These are phyloP conservation scores for Diaporthe capsici DNA, from an alignment of 2,329 filamentous ascomycete species.

Conservation along the genomic window DNA sequence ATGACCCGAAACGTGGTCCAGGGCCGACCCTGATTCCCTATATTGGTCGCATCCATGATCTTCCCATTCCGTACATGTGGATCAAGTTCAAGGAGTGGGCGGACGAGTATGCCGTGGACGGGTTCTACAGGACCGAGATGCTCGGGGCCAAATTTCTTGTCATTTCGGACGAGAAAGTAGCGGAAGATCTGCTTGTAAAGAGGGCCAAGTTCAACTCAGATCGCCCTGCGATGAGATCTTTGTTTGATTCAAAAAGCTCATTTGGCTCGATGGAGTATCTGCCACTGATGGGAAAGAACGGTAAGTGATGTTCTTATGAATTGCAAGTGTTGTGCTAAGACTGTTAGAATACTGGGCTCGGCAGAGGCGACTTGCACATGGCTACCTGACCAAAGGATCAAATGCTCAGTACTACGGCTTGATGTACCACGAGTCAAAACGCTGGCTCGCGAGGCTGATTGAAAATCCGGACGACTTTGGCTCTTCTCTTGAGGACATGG, in stretches of 20 bases:
- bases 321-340: background rate
- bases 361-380: conserved; percentile 1
- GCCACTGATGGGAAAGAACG: conserved; percentile 5
- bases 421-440: conserved; percentile 4
- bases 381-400: background rate
- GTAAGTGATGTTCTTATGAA: background rate
- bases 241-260: background rate
- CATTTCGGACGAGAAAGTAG: conserved; percentile 9
- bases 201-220: conserved; percentile 9
- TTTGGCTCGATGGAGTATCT: conserved; percentile 11
- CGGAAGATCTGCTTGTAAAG: background rate
- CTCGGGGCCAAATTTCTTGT: conserved; percentile 6
- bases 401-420: background rate
- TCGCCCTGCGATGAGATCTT: background rate
- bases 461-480: background rate
- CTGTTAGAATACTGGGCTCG: conserved; percentile 3
- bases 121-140: conserved; percentile 10
- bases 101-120: background rate
- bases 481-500: background rate
- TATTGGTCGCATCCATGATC: conserved; percentile 13
- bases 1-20: background rate
- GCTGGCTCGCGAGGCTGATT: background rate
- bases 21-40: background rate
- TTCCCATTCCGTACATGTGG: conserved; percentile 8
- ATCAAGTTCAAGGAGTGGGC: conserved; percentile 16